Base-by-base conservation (phyloP, 1,284 basidiomycete species). In the Meira miltonrushii region DNA sequence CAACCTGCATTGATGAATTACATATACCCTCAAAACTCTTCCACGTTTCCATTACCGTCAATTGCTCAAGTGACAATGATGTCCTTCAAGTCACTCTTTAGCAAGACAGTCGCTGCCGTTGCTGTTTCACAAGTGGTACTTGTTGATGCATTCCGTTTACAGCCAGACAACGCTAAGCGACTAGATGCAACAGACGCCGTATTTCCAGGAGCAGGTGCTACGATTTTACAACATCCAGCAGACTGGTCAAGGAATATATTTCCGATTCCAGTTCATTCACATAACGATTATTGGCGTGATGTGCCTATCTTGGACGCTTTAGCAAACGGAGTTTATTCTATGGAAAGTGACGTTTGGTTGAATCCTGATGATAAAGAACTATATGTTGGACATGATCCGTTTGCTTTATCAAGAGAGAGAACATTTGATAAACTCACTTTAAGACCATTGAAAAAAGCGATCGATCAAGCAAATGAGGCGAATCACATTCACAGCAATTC, bases 321-420 rank as follows among this genome's bases (percentile, higher is more conserved):
- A 6, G 56, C 69, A 9, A 56, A 68, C 50, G 69, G 67, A 19
- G 67, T 64, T 8, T 44, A 43, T 33, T 64, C 59, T 44, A 55
- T 71, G 48, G 72, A 74, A 46, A 58, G 65, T 7, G 72, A 74
- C 41, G 61, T 71, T 1, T 74, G 71, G 71, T 64, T 69, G 38
- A 63, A 71, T 40, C 65, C 67, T 8, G 56, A 61, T 13, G 62
- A 67, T 23, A 11, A 49, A 12, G 40, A 50, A 6, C 61, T 74
- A 19, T 74, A 74, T 51, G 72, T 74, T 17, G 62, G 70, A n/a
- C 71, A 74, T 58, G 66, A 64, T 39, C 61, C 66, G 6, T 59
- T 61, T n/a, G 46, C 59, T 4, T 59, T 74, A 19, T 65, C 68
- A 1, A 46, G 33, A 8, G 67, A 65, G 23, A 56, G 72, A 39